A percentile compares a stretch with the other conserved stretches of the same genome.
Conservation (phyloP, 352 stramenopile species). For the Blastocystis hominis region DNA sequence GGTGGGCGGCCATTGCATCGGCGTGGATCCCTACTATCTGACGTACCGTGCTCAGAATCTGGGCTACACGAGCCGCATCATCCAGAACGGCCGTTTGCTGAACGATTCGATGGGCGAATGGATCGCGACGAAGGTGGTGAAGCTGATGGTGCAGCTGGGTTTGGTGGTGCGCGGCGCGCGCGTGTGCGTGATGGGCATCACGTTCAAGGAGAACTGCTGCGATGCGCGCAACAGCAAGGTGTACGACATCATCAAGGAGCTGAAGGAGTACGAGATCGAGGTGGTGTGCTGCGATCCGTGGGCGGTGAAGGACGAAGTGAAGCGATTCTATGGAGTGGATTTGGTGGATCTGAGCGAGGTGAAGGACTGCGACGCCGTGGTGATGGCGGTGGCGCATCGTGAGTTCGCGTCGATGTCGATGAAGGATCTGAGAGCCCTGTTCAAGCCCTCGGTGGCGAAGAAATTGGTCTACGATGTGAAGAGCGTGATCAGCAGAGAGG, state of each 20-base stretch:
- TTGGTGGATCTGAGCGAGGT: not conserved
- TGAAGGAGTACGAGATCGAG: slow-evolving; percentile 38
- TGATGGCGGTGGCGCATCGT: not conserved
- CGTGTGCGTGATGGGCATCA: slow-evolving; percentile 7
- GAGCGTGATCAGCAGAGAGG: not conserved
- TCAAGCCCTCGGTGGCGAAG: not conserved
- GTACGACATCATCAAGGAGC: slow-evolving; percentile 27
- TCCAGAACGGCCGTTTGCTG: slow-evolving; percentile 20
- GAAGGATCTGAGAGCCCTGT: not conserved
- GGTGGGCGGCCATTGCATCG: slow-evolving; percentile 39
- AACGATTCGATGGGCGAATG: slow-evolving; percentile 40
- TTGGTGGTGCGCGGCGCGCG: not conserved
- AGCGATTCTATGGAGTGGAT: slow-evolving; percentile 34
- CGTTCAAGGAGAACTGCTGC: slow-evolving; percentile 48
- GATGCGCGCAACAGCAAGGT: slow-evolving; percentile 47
- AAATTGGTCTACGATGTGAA: slow-evolving; percentile 15
- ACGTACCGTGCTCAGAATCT: slow-evolving; percentile 42
- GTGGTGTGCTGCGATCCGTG: slow-evolving; percentile 27
- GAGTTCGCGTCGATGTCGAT: not conserved
- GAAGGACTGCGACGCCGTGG: not conserved
- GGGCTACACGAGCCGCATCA: not conserved
- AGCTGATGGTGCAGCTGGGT: slow-evolving; percentile 9
- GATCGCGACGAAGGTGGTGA: slow-evolving; percentile 19
- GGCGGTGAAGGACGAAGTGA: not conserved
- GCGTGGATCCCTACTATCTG: slow-evolving; percentile 44